Conservation (phyloP, 2,329 filamentous ascomycete genomes). For the Clarireedia paspali region DNA sequence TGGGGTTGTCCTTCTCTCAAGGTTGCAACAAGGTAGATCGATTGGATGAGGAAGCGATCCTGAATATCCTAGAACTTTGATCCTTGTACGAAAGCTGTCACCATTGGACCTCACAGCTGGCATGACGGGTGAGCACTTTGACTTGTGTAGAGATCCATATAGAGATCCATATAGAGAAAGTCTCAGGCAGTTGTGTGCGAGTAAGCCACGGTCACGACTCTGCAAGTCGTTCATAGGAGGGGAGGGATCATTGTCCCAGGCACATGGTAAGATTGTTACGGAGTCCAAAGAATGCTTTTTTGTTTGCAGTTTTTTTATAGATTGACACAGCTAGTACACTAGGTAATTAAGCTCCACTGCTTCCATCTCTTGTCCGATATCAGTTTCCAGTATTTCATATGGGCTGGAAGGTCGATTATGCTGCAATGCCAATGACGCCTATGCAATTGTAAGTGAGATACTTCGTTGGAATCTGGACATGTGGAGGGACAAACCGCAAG, state of each 20-base stretch:
- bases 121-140: no score
- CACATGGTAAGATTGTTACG: not conserved
- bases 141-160: not conserved
- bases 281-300: not conserved
- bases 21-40: no score
- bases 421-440: constrained; percentile 86
- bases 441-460: constrained; percentile 8
- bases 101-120: not conserved
- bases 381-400: not conserved
- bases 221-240: no score
- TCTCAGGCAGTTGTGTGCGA: no score
- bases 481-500: constrained; percentile 58
- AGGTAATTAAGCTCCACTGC: not conserved
- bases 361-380: not conserved
- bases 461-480: no score
- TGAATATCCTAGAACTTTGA: not conserved
- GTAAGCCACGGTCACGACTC: no score
- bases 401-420: constrained; percentile 39
- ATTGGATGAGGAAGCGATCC: constrained; percentile 4
- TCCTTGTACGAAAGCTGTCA: not conserved
- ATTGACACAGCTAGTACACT: not conserved
- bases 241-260: not conserved
- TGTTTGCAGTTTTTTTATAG: no score
- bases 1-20: not conserved
- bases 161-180: not conserved